A percentile compares a stretch with the other conserved stretches of the same genome.
These are phyloP conservation scores for Dryas octopetala DNA, from an alignment of 306 rosid species.

Conservation along the genomic window DNA sequence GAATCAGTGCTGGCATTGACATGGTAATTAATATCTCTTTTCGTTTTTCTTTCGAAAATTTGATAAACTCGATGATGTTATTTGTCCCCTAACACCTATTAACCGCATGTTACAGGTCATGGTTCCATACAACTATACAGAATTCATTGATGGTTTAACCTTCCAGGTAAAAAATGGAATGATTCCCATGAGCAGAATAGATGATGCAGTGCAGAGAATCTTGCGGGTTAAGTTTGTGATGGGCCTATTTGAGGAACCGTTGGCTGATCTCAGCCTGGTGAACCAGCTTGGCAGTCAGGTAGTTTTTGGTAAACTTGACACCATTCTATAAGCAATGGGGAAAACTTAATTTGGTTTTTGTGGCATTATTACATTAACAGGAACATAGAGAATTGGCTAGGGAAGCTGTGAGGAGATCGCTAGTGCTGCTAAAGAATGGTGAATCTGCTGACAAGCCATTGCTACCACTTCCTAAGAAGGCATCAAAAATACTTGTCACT, in stretches of 20 bases:
- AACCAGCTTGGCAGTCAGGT: conserved; percentile 39
- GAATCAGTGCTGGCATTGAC: conserved; percentile 42
- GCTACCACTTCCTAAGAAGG: conserved; percentile 37
- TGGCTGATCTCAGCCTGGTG: conserved; percentile 37
- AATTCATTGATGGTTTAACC: conserved; percentile 38
- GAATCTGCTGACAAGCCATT: conserved; percentile 24
- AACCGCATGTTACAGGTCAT: conserved; percentile 26
- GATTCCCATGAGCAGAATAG: conserved; percentile 42
- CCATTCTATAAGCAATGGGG: neutral
- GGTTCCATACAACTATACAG: conserved; percentile 35
- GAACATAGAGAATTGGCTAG: conserved; percentile 45
- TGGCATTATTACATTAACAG: conserved; percentile 1
- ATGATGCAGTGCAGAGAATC: conserved; percentile 45
- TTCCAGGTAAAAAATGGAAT: conserved; percentile 20
- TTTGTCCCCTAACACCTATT: neutral
- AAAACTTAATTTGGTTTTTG: neutral
- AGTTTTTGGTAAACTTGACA: neutral
- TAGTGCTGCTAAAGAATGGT: conserved; percentile 41
- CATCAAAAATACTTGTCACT: conserved; percentile 35
- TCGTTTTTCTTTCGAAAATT: neutral
- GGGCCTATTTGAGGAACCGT: conserved; percentile 41
- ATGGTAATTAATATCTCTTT: conserved; percentile 23
- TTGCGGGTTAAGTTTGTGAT: conserved; percentile 35
- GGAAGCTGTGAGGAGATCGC: conserved; percentile 42
- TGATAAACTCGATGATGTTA: neutral